Base-by-base conservation (phyloP, 257 asterid species). In the Echium plantagineum region DNA sequence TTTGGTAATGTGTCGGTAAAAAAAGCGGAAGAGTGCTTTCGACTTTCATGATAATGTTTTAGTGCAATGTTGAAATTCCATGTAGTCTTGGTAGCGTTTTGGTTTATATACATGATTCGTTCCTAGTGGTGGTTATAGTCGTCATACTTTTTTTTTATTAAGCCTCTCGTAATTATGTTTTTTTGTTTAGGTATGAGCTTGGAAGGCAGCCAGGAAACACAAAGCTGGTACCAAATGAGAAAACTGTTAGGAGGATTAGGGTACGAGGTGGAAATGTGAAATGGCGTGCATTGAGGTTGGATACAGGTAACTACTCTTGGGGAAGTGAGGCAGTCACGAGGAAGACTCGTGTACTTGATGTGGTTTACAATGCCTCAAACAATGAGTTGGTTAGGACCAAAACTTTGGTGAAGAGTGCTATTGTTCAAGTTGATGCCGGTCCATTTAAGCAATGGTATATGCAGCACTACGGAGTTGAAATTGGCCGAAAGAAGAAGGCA, bases 181-280 rank as follows among this genome's bases (percentile, higher is more conserved):
- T 28, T 28, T 4, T 6, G 32, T 28, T 28, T 0, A 28, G 7
- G 32, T 28, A 28, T 6, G 32, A 28, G 81, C 38, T 81, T 28
- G 32, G 32, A 28, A 28, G 32, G 32, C 32, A 28, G 32, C 7
- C 32, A 28, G 32, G 32, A 28, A 28, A 28, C 32, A 28, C 32
- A 28, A 28, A 28, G 32, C 32, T 28, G 32, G 32, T 28, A 28
- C 7, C 32, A 28, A 28, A 28, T 28, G 32, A 28, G 32, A 28
- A 28, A 28, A 28, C 32, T 28, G 32, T 28, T 28, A 28, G 32
- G 32, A 28, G 32, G 32, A 28, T 28, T 28, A 28, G 32, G 32
- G 32, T 78, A 24, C 80, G 84, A 53, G 84, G 81, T 47, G 84
- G 84, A 15, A 78, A 78, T 55, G 77, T 78, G 66, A 78, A 78